These are phyloP conservation scores for Auricularia cornea DNA, from an alignment of 768 basidiomycete species.

Conservation along the genomic window DNA sequence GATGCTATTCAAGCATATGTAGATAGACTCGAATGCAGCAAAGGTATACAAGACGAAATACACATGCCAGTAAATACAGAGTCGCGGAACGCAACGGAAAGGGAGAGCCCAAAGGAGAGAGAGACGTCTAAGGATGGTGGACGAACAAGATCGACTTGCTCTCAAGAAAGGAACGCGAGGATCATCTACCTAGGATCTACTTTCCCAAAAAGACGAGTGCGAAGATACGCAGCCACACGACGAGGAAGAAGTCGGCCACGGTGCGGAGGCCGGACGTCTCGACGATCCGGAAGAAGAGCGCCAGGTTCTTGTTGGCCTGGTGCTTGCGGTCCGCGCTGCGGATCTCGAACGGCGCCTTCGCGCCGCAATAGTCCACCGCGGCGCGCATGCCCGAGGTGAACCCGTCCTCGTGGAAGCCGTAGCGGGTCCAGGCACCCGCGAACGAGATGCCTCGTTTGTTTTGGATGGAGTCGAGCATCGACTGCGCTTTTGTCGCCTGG, in stretches of 20 bases:
- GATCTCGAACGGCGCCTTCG: conserved; percentile 3
- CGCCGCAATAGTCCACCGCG: conserved; percentile 14
- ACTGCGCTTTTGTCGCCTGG: conserved; percentile 49
- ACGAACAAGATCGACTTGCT: too few species aligned
- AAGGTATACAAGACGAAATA: too few species aligned
- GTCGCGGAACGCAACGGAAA: too few species aligned
- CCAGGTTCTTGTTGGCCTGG: neutral
- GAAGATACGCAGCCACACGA: neutral
- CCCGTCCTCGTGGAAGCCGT: conserved; percentile 79
- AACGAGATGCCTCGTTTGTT: conserved; percentile 52
- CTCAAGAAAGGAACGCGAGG: too few species aligned
- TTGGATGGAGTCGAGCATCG: conserved; percentile 49
- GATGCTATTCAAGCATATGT: too few species aligned
- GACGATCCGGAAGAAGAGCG: neutral
- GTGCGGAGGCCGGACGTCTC: neutral
- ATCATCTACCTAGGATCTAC: too few species aligned
- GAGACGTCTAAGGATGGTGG: too few species aligned
- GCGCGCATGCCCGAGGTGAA: conserved; percentile 42
- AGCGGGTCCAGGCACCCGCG: conserved; percentile 65
- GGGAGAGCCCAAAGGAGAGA: too few species aligned
- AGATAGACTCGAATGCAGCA: too few species aligned
- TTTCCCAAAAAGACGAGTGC: neutral
- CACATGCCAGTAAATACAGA: too few species aligned
- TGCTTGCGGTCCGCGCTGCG: neutral
- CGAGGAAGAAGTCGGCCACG: neutral